A percentile compares a stretch with the other conserved stretches of the same genome.
Evolutionary conservation across 306 rosid genomes (phyloP).

Genomic region (Castanea crenata): DNA sequence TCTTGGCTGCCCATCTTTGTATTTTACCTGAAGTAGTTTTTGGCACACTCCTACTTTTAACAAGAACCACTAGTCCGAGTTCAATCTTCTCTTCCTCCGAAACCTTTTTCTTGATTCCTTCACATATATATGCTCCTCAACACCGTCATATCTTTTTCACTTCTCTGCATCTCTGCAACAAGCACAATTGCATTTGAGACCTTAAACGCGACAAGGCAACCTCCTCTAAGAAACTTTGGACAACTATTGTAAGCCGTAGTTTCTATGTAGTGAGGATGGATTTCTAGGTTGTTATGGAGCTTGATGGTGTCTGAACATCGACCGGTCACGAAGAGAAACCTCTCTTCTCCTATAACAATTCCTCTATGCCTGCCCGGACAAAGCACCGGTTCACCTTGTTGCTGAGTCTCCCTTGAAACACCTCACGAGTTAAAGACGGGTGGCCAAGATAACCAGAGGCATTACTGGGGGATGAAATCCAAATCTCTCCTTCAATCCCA

Average conservation of each 20-base stretch:
- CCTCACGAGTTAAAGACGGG: conserved; percentile 60
- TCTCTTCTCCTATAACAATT: conserved; percentile 51
- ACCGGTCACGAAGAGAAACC: conserved; percentile 64
- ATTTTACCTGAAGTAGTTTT: conserved; percentile 84
- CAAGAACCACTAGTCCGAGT: conserved; percentile 62
- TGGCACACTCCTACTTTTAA: conserved; percentile 51
- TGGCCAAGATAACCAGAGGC: conserved; percentile 67
- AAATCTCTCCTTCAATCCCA: conserved; percentile 79
- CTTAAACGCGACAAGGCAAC: conserved; percentile 56
- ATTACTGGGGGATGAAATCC: conserved; percentile 84
- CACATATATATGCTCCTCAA: conserved; percentile 36
- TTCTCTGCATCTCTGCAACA: conserved; percentile 64
- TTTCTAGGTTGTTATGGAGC: conserved; percentile 30
- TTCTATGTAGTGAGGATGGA: conserved; percentile 72
- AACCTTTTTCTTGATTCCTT: conserved; percentile 42
- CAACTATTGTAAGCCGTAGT: conserved; percentile 44
- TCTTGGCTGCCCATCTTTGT: conserved; percentile 54
- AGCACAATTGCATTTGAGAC: conserved; percentile 27
- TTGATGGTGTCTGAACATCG: conserved; percentile 53
- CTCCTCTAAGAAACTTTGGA: conserved; percentile 51
- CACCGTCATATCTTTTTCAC: conserved; percentile 5
- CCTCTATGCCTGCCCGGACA: conserved; percentile 73
- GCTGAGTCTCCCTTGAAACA: conserved; percentile 44
- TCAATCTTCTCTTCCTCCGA: conserved; percentile 44
- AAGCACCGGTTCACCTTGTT: conserved; percentile 34